Base-by-base conservation (phyloP, 2,329 filamentous ascomycete species). In the Diplodia sapinea region DNA sequence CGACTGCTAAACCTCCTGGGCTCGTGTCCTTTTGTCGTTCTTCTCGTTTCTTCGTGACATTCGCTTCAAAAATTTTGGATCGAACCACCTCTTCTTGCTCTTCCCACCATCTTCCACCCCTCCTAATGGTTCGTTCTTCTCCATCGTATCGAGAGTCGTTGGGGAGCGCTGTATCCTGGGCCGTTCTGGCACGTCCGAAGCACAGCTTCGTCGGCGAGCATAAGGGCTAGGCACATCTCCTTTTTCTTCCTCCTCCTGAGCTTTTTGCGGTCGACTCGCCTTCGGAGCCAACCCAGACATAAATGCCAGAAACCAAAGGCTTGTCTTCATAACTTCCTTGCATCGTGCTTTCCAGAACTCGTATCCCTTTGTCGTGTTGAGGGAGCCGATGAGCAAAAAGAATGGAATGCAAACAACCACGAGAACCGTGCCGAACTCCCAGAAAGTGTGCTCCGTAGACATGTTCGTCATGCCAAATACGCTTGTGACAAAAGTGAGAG, bases 401-500 rank as follows among this genome's bases (percentile, higher is more conserved):
- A 82, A 82, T 1, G 81, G 81, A 1, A 83, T 68, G 68, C 81
- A 83, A 17, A 83, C 79, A 8, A 77, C 76, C 9, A 72, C 74
- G 1, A 79, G 75, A 6, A 81, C 80, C 17, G 82, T 73, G 17
- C 76, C 80, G 67, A 83, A 82, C 4, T 74, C 72, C 73, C 77
- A 76, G 65, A 77, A 81, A 5, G 71, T 15, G 6, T 71, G 76
- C 2, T 78, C 71, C 1, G 72, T 74, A 1, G 77, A 74, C 79
- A 83, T 82, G 67, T 82, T 81, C 0, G 79, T 82, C 80, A 82
- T 83, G 49, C 86, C 86, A 69, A 85, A 87, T 63, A 88, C 83
- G 40, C 83, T 85, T 70, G 86, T 88, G 7, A 88, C 86, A 73
- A 89, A 88, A 0, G 86, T 88, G 26, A 88, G 76, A 2, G 87